Evolutionary conservation across 192 early-diverging fungal genomes (phyloP).

Genomic region (Coemansia sp.): DNA sequence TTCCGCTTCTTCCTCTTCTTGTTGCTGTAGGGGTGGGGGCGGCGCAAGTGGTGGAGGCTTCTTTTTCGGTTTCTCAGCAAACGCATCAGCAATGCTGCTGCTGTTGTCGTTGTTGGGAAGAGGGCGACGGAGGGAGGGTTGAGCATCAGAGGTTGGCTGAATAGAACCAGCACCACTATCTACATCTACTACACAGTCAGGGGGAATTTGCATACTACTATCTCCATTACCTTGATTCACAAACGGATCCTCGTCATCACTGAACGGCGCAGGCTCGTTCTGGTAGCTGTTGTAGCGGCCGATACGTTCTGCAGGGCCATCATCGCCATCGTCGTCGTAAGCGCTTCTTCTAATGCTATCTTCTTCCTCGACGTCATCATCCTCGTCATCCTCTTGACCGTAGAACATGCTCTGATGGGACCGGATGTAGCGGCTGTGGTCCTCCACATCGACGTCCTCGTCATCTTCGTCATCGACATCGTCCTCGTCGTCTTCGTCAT

Average conservation of each 20-base stretch:
- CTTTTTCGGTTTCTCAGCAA: not conserved
- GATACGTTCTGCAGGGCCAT: conserved; percentile 49
- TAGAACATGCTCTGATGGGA: conserved; percentile 16
- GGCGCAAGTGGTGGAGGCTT: not conserved
- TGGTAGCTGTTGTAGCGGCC: conserved; percentile 53
- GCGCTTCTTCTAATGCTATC: conserved; percentile 12
- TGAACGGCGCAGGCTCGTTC: conserved; percentile 28
- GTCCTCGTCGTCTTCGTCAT: conserved; percentile 28
- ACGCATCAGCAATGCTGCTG: not conserved
- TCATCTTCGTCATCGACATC: conserved; percentile 46
- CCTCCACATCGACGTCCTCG: conserved; percentile 21
- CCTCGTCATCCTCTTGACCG: conserved; percentile 36
- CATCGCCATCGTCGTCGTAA: conserved; percentile 18
- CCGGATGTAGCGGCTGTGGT: conserved; percentile 5
- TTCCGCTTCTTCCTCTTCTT: not conserved
- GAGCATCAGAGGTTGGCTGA: not conserved
- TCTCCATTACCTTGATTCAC: conserved; percentile 1
- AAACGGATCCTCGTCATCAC: not conserved
- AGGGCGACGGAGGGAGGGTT: not conserved
- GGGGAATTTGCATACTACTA: conserved; percentile 6
- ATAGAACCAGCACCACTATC: not conserved
- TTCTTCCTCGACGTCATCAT: conserved; percentile 24
- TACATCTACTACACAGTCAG: conserved; percentile 8
- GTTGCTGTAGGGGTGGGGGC: not conserved
- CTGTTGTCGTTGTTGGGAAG: not conserved